phyloP scores from a whole-genome alignment of 768 basidiomycete genomes.

The Tylopilus intermedius region DNA sequence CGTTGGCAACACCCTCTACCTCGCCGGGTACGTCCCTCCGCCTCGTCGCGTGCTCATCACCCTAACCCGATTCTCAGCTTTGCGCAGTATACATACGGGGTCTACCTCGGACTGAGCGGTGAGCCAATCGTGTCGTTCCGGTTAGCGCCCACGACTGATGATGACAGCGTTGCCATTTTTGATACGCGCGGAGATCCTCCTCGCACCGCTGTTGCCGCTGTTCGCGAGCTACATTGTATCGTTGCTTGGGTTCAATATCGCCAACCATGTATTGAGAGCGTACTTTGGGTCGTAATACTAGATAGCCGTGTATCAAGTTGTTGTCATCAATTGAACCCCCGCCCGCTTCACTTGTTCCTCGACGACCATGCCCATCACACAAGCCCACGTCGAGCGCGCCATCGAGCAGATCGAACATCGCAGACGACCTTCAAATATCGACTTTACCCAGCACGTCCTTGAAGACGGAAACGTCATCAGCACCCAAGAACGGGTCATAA shows the following conservation, averaged over 20 bases:
- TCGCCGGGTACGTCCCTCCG: constrained; percentile 60
- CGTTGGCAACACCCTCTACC: constrained; percentile 74
- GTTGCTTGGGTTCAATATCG: constrained; percentile 86
- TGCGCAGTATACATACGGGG: constrained; percentile 87
- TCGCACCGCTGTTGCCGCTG: constrained; percentile 85
- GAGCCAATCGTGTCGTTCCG: constrained; percentile 20
- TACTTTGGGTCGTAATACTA: constrained; percentile 60
- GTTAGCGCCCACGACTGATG: not conserved
- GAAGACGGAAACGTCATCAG: constrained; percentile 90
- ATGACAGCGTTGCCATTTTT: constrained; percentile 85
- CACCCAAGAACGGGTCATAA: constrained; percentile 93
- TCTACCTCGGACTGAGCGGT: constrained; percentile 85
- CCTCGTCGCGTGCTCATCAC: not conserved
- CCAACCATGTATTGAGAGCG: constrained; percentile 68
- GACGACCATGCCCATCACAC: constrained; percentile 30
- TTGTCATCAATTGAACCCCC: constrained; percentile 25
- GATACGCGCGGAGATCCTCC: constrained; percentile 80
- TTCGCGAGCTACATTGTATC: constrained; percentile 84
- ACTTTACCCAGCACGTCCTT: constrained; percentile 88
- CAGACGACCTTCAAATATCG: constrained; percentile 56
- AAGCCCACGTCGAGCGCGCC: constrained; percentile 33
- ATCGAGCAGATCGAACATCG: constrained; percentile 39
- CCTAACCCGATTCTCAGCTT: constrained; percentile 44
- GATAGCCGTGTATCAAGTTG: constrained; percentile 12
- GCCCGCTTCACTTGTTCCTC: constrained; percentile 3